A percentile compares a stretch with the other conserved stretches of the same genome.
Evolutionary conservation across 169 alveolate species (phyloP).

Genomic region (Plasmodium vinckei): DNA sequence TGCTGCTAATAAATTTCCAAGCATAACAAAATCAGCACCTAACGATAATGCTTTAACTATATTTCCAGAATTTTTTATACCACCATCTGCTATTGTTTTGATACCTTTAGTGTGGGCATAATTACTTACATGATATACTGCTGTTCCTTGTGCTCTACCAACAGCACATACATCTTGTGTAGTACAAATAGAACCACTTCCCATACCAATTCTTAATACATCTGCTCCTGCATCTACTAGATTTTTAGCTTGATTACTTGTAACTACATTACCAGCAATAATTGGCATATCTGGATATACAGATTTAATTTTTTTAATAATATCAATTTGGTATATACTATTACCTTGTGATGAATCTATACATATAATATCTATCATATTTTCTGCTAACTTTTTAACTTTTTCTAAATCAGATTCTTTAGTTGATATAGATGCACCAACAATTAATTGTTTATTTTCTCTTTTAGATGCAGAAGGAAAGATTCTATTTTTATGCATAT

Average conservation of each 20-base stretch:
- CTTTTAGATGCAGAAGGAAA: slow-evolving; percentile 92
- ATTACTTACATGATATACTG: slow-evolving; percentile 92
- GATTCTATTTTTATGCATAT: slow-evolving; percentile 88
- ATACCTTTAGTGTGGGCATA: slow-evolving; percentile 87
- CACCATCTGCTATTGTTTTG: slow-evolving; percentile 96
- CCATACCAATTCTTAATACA: slow-evolving; percentile 94
- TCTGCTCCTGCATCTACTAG: slow-evolving; percentile 92
- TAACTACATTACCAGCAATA: slow-evolving; percentile 95
- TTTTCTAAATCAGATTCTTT: slow-evolving; percentile 80
- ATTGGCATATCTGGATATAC: slow-evolving; percentile 89
- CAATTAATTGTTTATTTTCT: slow-evolving; percentile 90
- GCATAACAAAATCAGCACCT: slow-evolving; percentile 95
- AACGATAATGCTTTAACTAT: slow-evolving; percentile 93
- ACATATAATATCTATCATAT: slow-evolving; percentile 87
- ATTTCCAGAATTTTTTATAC: slow-evolving; percentile 94
- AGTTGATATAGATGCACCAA: slow-evolving; percentile 91
- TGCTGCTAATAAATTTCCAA: slow-evolving; percentile 93
- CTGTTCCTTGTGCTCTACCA: slow-evolving; percentile 94
- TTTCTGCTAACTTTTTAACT: slow-evolving; percentile 79
- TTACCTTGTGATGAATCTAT: slow-evolving; percentile 96
- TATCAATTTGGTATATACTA: slow-evolving; percentile 90
- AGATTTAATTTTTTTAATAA: slow-evolving; percentile 89
- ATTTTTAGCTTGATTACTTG: slow-evolving; percentile 91
- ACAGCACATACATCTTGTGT: slow-evolving; percentile 94
- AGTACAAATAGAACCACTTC: slow-evolving; percentile 97